phyloP scores from a whole-genome alignment of 2,329 filamentous ascomycete species.

The Didymellaceae sp. region DNA sequence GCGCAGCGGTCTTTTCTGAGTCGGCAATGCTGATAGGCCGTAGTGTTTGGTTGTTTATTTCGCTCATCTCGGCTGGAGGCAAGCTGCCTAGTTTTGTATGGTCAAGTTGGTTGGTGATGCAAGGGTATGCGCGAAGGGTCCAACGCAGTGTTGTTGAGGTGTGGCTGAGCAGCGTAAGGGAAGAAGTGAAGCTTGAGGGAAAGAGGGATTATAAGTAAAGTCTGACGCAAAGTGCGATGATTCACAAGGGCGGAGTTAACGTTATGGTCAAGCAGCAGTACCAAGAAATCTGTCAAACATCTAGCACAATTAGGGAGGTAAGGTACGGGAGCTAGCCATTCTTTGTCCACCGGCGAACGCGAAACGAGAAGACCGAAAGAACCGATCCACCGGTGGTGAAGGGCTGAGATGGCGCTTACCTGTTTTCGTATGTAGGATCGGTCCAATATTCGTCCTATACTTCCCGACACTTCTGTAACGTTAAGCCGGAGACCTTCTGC shows the following conservation, averaged over 20 bases:
- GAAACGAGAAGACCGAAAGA: background rate
- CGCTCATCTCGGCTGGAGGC: constrained; percentile 27
- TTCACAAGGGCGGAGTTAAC: constrained; percentile 19
- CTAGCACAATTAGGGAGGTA: constrained; percentile 15
- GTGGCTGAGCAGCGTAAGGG: constrained; percentile 1
- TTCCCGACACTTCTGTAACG: background rate
- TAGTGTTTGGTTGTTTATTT: constrained; percentile 29
- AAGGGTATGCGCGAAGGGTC: background rate
- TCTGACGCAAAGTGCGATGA: constrained; percentile 7
- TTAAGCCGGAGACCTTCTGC: background rate
- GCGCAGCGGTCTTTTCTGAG: constrained; percentile 42
- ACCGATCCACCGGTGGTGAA: constrained; percentile 7
- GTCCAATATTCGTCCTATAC: constrained; percentile 16
- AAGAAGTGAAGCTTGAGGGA: constrained; percentile 12
- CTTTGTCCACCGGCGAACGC: constrained; percentile 9
- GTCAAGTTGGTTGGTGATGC: too few species aligned
- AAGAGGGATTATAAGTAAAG: constrained; percentile 24
- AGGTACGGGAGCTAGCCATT: constrained; percentile 16
- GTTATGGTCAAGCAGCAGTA: constrained; percentile 12
- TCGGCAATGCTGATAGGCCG: constrained; percentile 41
- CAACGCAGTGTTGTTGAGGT: background rate
- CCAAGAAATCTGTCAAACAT: constrained; percentile 9
- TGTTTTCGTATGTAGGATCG: constrained; percentile 4
- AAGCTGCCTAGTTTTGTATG: too few species aligned
- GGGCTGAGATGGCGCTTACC: constrained; percentile 11